These are phyloP conservation scores for Suillus cothurnatus DNA, from an alignment of 768 basidiomycete genomes.

Conservation along the genomic window DNA sequence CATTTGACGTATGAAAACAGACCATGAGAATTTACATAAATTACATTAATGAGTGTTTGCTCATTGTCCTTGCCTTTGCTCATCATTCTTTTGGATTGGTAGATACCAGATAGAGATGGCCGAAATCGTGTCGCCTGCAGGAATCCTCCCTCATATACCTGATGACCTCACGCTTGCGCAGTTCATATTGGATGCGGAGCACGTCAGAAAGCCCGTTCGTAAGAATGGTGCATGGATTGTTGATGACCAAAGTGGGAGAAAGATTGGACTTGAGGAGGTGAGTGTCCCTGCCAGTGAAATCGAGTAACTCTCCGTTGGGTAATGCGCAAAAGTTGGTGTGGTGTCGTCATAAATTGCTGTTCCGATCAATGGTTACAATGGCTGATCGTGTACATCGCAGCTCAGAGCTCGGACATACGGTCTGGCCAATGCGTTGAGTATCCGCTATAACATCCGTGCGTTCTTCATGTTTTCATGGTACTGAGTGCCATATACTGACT, in stretches of 20 bases:
- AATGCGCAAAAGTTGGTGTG: neutral
- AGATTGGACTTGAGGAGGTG: constrained; percentile 40
- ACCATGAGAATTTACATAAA: neutral
- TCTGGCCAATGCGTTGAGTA: constrained; percentile 39
- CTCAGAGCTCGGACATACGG: constrained; percentile 39
- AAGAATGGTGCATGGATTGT: constrained; percentile 40
- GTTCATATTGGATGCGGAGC: constrained; percentile 39
- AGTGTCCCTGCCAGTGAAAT: constrained; percentile 8
- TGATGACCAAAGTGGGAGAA: constrained; percentile 41
- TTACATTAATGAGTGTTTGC: neutral
- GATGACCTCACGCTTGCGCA: constrained; percentile 41
- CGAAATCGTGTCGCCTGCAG: constrained; percentile 31
- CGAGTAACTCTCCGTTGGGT: neutral
- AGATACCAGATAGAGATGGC: constrained; percentile 22
- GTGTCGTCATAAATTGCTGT: neutral
- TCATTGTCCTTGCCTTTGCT: neutral
- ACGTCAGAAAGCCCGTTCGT: constrained; percentile 32
- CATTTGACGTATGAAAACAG: neutral
- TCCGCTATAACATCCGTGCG: constrained; percentile 38
- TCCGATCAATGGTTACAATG: neutral
- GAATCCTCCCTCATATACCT: constrained; percentile 35
- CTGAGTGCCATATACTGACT: neutral
- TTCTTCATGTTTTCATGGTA: neutral
- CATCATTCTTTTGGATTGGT: neutral
- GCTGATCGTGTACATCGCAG: constrained; percentile 21